phyloP scores from a whole-genome alignment of 108 stramenopile genomes.

The Cylindrotheca fusiformis region DNA sequence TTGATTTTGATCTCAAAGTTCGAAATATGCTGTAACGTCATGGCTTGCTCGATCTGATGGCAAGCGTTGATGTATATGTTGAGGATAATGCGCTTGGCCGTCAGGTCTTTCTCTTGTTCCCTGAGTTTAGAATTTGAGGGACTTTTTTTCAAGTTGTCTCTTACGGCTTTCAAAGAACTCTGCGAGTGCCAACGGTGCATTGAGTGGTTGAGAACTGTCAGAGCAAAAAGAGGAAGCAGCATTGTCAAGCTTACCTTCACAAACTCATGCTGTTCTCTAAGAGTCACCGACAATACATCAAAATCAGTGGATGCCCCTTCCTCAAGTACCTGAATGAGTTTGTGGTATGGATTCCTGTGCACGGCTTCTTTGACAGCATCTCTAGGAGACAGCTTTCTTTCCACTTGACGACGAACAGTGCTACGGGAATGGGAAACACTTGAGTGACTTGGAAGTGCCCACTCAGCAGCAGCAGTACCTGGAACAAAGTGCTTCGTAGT shows the following conservation, averaged over 20 bases:
- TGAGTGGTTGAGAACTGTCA: too few species aligned
- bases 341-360: not conserved
- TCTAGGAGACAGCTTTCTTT: not conserved
- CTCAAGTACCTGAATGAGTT: constrained; percentile 8
- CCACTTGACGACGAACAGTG: too few species aligned
- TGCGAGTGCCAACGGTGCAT: too few species aligned
- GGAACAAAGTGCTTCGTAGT: too few species aligned
- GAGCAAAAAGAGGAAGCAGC: too few species aligned
- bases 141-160: too few species aligned
- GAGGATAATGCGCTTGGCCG: constrained; percentile 12
- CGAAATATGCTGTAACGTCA: not conserved
- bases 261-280: constrained; percentile 1
- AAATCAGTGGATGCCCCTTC: not conserved
- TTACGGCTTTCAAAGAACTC: too few species aligned
- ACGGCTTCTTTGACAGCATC: constrained; percentile 3
- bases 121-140: too few species aligned
- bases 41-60: constrained; percentile 1
- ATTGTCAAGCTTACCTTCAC: not conserved
- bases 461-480: too few species aligned
- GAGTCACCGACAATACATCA: not conserved
- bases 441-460: too few species aligned
- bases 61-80: constrained; percentile 2
- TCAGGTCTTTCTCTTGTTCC: not conserved
- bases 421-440: too few species aligned
- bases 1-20: not conserved